These are phyloP conservation scores for Rugonectria rugulosa DNA, from an alignment of 2,329 filamentous ascomycete genomes.

Conservation along the genomic window DNA sequence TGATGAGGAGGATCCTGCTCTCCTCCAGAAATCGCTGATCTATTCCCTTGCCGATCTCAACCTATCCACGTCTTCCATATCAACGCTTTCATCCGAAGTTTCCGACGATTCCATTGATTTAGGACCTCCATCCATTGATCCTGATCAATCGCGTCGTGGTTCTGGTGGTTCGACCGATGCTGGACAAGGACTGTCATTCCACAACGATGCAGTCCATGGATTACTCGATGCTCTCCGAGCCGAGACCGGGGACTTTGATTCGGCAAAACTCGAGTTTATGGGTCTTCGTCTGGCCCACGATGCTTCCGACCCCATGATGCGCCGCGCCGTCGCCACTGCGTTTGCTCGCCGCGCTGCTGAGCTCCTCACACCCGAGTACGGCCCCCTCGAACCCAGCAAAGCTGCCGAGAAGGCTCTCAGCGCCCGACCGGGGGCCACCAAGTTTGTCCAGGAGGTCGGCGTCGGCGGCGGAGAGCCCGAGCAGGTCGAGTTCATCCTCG, in stretches of 20 bases:
- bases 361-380: constrained; percentile 62
- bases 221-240: constrained; percentile 86
- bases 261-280: constrained; percentile 87
- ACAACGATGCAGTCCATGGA: constrained; percentile 84
- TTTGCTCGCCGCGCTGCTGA: constrained; percentile 84
- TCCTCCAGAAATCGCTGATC: constrained; percentile 62
- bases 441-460: constrained; percentile 67
- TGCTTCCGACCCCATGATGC: constrained; percentile 87
- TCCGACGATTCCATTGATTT: constrained; percentile 72
- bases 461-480: constrained; percentile 74
- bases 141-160: constrained; percentile 65
- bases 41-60: constrained; percentile 62
- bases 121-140: constrained; percentile 58
- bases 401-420: constrained; percentile 70
- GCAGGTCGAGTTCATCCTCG: constrained; percentile 84
- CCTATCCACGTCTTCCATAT: constrained; percentile 63
- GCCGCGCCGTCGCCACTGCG: constrained; percentile 83
- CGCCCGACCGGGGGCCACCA: constrained; percentile 58
- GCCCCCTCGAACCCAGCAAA: constrained; percentile 65
- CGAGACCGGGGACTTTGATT: constrained; percentile 79
- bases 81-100: constrained; percentile 69
- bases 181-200: constrained; percentile 68
- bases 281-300: constrained; percentile 90
- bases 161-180: constrained; percentile 79
- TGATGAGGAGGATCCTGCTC: constrained; percentile 58